Base-by-base conservation (phyloP, 495 filamentous ascomycete genomes). In the Clohesyomyces aquaticus region DNA sequence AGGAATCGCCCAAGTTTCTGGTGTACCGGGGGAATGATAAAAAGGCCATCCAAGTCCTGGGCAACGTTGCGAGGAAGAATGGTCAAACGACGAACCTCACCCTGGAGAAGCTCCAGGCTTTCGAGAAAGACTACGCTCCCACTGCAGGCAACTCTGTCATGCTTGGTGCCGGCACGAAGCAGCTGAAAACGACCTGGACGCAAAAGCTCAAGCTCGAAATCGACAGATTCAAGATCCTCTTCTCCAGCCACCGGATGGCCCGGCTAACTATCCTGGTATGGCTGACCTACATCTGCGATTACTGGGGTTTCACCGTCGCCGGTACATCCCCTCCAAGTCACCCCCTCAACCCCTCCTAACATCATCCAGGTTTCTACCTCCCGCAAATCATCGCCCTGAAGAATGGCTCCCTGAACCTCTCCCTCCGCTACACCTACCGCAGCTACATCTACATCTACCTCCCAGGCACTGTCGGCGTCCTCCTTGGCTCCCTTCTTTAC, bases 1-100 rank as follows among this genome's bases (percentile, higher is more conserved):
- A 79, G 52, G 78, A 81, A 66, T 76, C 73, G 1, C 79, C 79
- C 0, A 80, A 81, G 53, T 81, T 73, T 51, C 72, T 80, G 0
- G 56, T 81, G 27, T 76, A 72, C 48, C 73, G 75, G 29, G 79
- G 77, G 11, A 70, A 69, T 41, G 78, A 79, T 53, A 74, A 70
- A 6, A 75, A 79, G 66, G 79, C 79, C 0, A 59, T 79, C 11
- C 48, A 72, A 48, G 75, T 78, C 25, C 59, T 81, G 4, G 71
- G 78, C 16, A 58, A 78, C 28, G 69, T 81, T 26, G 74, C 78
- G 1, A 73, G 70, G 29, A 69, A 74, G 58, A 81, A 81, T 59
- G 69, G 70, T 18, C 6, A 26, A 3, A 43, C 28, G 4, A 61
- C 16, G 21, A 10, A 21, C 68, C 49, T 79, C 22, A 76, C 74